phyloP scores from a whole-genome alignment of 805 yeast genomes.

The Spathaspora sp. region DNA sequence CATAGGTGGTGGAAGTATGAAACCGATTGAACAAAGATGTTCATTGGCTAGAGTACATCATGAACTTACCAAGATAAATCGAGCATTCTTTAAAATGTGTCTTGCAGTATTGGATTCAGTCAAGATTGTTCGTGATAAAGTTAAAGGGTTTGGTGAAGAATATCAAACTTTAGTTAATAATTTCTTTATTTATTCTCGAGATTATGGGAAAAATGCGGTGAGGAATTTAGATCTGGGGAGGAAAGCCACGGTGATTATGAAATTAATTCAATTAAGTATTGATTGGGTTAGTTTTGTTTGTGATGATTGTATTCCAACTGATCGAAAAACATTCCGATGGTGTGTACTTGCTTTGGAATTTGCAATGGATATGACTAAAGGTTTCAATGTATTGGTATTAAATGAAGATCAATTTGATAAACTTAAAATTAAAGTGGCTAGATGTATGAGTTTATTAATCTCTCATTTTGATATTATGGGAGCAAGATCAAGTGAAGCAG shows the following conservation, averaged over 20 bases:
- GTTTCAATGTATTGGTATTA: constrained; percentile 80
- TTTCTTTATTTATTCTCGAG: constrained; percentile 73
- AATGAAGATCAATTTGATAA: constrained; percentile 70
- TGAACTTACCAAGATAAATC: constrained; percentile 64
- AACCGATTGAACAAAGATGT: constrained; percentile 60
- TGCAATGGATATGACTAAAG: constrained; percentile 91
- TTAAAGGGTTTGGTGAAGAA: constrained; percentile 43
- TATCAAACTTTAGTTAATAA: constrained; percentile 77
- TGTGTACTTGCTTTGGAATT: constrained; percentile 93
- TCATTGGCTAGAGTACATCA: constrained; percentile 70
- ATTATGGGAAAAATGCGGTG: constrained; percentile 71
- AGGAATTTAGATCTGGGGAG: constrained; percentile 59
- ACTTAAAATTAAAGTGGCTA: constrained; percentile 80
- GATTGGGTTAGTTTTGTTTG: constrained; percentile 92
- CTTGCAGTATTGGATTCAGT: constrained; percentile 61
- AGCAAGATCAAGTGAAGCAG: constrained; percentile 79
- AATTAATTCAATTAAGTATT: constrained; percentile 69
- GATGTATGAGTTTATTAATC: constrained; percentile 88
- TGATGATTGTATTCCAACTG: constrained; percentile 93
- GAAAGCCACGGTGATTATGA: constrained; percentile 65
- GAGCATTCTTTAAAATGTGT: constrained; percentile 64
- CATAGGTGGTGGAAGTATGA: constrained; percentile 27
- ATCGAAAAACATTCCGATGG: constrained; percentile 89
- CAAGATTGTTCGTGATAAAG: constrained; percentile 48
- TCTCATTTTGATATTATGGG: constrained; percentile 99